Evolutionary conservation across 2,329 filamentous ascomycete species (phyloP).

Genomic region (Hypoxylon sp.): DNA sequence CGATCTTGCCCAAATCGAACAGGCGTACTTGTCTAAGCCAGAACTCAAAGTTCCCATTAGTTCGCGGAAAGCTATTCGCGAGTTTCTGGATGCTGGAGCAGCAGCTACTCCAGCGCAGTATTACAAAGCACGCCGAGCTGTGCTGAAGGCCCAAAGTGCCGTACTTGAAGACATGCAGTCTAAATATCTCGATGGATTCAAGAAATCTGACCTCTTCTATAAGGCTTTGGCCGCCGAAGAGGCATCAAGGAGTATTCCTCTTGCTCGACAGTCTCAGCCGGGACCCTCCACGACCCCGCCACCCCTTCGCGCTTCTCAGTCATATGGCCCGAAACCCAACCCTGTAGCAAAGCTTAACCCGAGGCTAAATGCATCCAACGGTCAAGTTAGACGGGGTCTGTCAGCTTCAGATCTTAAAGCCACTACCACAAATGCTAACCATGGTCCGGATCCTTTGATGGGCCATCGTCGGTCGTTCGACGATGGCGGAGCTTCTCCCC

Average conservation of each 20-base stretch:
- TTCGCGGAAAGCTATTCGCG: constrained; percentile 77
- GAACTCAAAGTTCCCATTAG: constrained; percentile 83
- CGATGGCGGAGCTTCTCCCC: constrained; percentile 65
- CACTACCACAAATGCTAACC: constrained; percentile 56
- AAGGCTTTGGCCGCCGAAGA: constrained; percentile 95
- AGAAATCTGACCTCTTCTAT: constrained; percentile 93
- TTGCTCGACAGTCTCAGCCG: constrained; percentile 43
- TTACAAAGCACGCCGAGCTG: constrained; percentile 82
- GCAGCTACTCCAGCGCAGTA: constrained; percentile 86
- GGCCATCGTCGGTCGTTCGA: constrained; percentile 78
- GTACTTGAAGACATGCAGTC: constrained; percentile 88
- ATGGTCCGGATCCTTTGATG: constrained; percentile 59
- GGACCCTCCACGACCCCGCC: constrained; percentile 50
- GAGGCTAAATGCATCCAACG: constrained; percentile 54
- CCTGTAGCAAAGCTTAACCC: constrained; percentile 61
- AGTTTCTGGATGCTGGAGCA: constrained; percentile 84
- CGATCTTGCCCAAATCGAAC: constrained; percentile 91
- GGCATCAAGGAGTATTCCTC: constrained; percentile 62
- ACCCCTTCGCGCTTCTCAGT: constrained; percentile 55
- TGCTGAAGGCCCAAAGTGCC: constrained; percentile 85
- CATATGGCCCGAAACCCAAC: constrained; percentile 62
- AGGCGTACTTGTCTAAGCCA: constrained; percentile 86
- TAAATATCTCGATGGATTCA: constrained; percentile 86
- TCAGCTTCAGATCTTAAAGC: constrained; percentile 66
- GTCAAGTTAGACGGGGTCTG: constrained; percentile 58